Conservation (phyloP, 164 flowering plant species). For the Macadamia integrifolia region DNA sequence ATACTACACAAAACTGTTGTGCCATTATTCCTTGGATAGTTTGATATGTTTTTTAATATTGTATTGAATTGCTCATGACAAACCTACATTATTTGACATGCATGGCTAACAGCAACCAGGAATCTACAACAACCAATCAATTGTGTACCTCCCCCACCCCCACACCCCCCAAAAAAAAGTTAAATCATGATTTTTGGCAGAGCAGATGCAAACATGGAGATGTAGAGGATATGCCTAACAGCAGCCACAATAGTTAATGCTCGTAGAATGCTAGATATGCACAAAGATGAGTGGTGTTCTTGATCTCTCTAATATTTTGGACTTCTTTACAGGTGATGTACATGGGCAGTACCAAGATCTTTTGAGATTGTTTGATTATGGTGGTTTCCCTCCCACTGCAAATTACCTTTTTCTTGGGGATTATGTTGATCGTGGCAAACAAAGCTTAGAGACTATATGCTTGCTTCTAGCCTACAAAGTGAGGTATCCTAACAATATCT, state of each 20-base stretch:
- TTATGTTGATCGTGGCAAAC: constrained; percentile 53
- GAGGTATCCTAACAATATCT: constrained; percentile 41
- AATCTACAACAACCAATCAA: too few species aligned
- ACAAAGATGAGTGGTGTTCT: not conserved
- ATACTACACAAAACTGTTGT: too few species aligned
- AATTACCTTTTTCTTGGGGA: constrained; percentile 56
- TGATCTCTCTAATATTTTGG: not conserved
- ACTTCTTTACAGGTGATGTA: constrained; percentile 38
- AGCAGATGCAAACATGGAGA: not conserved
- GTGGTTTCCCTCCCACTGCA: constrained; percentile 47
- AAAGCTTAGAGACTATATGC: constrained; percentile 50
- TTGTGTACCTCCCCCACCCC: too few species aligned
- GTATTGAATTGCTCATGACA: too few species aligned
- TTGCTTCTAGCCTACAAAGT: constrained; percentile 47
- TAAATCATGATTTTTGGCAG: not conserved
- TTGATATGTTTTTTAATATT: too few species aligned
- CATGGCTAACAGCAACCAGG: too few species aligned
- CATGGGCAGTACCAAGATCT: constrained; percentile 55
- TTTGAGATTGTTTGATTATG: constrained; percentile 41
- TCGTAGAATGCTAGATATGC: not conserved
- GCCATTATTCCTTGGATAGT: too few species aligned
- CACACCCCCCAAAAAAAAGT: too few species aligned
- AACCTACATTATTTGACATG: too few species aligned
- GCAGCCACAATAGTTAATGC: not conserved
- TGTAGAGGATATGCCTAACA: not conserved